A percentile compares a stretch with the other conserved stretches of the same genome.
Conservation (phyloP, 257 asterid genomes). For the Vinca minor region DNA sequence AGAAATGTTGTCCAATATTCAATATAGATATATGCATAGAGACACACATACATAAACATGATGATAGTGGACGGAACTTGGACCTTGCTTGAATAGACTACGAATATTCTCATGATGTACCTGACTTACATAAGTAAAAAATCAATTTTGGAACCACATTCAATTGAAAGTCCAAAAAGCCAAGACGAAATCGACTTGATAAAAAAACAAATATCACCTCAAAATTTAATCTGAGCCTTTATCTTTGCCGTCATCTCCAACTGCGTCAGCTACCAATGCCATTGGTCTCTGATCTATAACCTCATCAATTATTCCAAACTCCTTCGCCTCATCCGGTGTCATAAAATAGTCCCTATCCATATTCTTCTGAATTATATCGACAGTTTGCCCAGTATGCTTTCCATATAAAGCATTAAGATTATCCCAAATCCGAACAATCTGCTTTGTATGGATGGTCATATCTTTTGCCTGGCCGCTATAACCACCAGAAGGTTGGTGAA, state of each 20-base stretch:
- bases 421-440: slow-evolving; percentile 82
- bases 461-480: slow-evolving; percentile 89
- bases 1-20: no score
- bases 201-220: slow-evolving; percentile 24
- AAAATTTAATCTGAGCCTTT: slow-evolving; percentile 43
- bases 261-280: slow-evolving; percentile 62
- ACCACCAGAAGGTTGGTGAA: slow-evolving; percentile 96
- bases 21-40: neutral
- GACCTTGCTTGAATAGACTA: no score
- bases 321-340: slow-evolving; percentile 92
- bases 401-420: slow-evolving; percentile 58
- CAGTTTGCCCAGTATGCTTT: slow-evolving; percentile 79
- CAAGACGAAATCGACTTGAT: neutral
- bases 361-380: slow-evolving; percentile 51
- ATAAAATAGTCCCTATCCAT: slow-evolving; percentile 91
- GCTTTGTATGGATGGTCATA: slow-evolving; percentile 75
- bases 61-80: neutral
- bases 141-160: neutral
- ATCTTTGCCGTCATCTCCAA: slow-evolving; percentile 48
- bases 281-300: slow-evolving; percentile 73
- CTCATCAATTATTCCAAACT: slow-evolving; percentile 88
- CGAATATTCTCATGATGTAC: neutral
- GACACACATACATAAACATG: neutral
- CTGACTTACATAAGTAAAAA: neutral
- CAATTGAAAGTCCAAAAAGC: neutral